Evolutionary conservation across 805 yeast genomes (phyloP).

Genomic region (Ogataea dorogensis): DNA sequence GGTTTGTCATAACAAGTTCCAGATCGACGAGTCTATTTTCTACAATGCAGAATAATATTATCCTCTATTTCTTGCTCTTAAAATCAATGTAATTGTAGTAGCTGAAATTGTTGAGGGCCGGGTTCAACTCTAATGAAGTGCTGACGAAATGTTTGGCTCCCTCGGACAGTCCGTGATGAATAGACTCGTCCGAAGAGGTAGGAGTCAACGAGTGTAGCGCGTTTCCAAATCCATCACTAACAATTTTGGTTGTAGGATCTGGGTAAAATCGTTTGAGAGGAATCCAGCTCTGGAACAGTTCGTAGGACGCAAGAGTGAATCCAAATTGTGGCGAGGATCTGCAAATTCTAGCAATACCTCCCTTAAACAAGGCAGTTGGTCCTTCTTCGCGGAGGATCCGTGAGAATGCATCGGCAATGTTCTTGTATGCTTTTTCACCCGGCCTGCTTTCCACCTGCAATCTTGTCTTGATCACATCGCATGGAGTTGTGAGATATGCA

Average conservation of each 20-base stretch:
- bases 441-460: constrained; percentile 78
- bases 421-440: constrained; percentile 75
- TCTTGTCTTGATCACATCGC: constrained; percentile 94
- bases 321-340: constrained; percentile 98
- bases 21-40: constrained; percentile 40
- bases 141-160: constrained; percentile 32
- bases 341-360: constrained; percentile 91
- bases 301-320: constrained; percentile 96
- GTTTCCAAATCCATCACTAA: constrained; percentile 29
- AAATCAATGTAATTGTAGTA: constrained; percentile 28
- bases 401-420: constrained; percentile 72
- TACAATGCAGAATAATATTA: constrained; percentile 13
- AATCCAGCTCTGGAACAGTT: constrained; percentile 73
- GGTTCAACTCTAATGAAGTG: constrained; percentile 32
- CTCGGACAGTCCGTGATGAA: constrained; percentile 30
- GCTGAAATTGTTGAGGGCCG: constrained; percentile 30
- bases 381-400: constrained; percentile 84
- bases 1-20: constrained; percentile 33
- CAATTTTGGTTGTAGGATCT: constrained; percentile 22
- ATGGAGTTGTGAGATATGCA: constrained; percentile 94
- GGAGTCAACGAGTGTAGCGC: constrained; percentile 28
- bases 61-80: constrained; percentile 16
- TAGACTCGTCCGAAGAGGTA: constrained; percentile 18
- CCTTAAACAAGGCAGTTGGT: constrained; percentile 84
- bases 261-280: constrained; percentile 55